A percentile compares a stretch with the other conserved stretches of the same genome.
phyloP scores from a whole-genome alignment of 345 rosid species.

The Boechera divaricarpa region DNA sequence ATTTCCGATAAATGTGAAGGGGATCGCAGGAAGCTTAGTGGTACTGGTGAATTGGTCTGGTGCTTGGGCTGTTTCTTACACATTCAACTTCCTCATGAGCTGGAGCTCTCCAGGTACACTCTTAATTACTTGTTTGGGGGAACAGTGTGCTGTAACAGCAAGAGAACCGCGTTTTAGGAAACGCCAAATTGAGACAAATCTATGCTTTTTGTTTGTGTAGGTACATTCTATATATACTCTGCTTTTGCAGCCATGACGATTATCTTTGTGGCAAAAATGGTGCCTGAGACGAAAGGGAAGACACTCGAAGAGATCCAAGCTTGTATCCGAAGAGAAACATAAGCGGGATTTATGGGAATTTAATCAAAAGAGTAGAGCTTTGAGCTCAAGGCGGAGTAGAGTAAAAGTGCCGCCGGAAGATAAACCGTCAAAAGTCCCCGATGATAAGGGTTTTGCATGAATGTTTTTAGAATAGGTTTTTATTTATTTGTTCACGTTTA shows the following conservation, averaged over 20 bases:
- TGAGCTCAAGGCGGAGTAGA: neutral
- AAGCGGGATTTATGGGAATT: neutral
- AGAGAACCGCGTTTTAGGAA: neutral
- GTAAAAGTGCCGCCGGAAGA: neutral
- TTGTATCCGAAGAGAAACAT: slow-evolving; percentile 52
- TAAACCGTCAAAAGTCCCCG: neutral
- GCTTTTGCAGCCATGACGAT: slow-evolving; percentile 64
- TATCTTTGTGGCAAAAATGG: slow-evolving; percentile 73
- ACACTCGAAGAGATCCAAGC: slow-evolving; percentile 90
- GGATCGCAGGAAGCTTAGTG: slow-evolving; percentile 91
- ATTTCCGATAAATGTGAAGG: slow-evolving; percentile 82
- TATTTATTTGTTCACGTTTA: neutral
- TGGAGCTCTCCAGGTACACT: slow-evolving; percentile 81
- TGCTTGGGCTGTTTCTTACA: slow-evolving; percentile 90
- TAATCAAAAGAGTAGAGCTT: slow-evolving; percentile 9
- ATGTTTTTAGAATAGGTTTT: slow-evolving; percentile 1
- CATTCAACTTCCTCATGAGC: slow-evolving; percentile 80
- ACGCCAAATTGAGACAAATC: neutral
- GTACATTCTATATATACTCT: slow-evolving; percentile 77
- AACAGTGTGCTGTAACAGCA: neutral
- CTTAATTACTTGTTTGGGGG: neutral
- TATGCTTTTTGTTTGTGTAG: slow-evolving; percentile 50
- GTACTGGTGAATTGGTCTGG: slow-evolving; percentile 92
- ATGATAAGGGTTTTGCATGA: slow-evolving; percentile 2
- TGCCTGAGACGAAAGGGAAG: slow-evolving; percentile 94